A percentile compares a stretch with the other conserved stretches of the same genome.
phyloP scores from a whole-genome alignment of 305 asterid genomes.

The Rubia tinctorum region DNA sequence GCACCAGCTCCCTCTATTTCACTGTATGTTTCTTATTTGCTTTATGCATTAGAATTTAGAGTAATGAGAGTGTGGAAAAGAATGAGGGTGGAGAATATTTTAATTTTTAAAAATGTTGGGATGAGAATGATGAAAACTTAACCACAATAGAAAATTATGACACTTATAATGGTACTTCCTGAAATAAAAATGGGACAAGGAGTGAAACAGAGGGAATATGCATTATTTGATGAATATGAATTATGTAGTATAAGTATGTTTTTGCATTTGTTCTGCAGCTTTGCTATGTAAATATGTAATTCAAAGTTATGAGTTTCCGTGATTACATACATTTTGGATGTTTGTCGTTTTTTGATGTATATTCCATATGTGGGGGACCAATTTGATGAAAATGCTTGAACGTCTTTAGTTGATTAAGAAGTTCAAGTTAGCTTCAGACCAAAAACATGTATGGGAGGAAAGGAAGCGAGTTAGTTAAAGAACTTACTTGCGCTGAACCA shows the following conservation, averaged over 20 bases:
- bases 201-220: too few species aligned
- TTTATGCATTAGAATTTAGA: too few species aligned
- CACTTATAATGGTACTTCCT: too few species aligned
- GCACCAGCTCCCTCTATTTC: too few species aligned
- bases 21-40: too few species aligned
- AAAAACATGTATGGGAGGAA: constrained; percentile 62
- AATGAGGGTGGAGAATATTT: too few species aligned
- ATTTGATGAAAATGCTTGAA: constrained; percentile 45
- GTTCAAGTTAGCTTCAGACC: constrained; percentile 6
- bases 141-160: too few species aligned
- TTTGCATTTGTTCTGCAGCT: not conserved
- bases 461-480: constrained; percentile 67
- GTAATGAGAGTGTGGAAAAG: too few species aligned
- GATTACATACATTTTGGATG: not conserved
- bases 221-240: too few species aligned
- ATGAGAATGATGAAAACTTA: too few species aligned
- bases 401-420: constrained; percentile 22
- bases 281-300: not conserved
- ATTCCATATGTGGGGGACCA: constrained; percentile 14
- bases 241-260: not conserved
- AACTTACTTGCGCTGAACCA: constrained; percentile 59
- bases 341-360: not conserved
- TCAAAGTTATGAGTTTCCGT: not conserved
- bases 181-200: too few species aligned
- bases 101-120: too few species aligned